Evolutionary conservation across 805 yeast genomes (phyloP).

Genomic region (Groenewaldozyma tartarivorans): DNA sequence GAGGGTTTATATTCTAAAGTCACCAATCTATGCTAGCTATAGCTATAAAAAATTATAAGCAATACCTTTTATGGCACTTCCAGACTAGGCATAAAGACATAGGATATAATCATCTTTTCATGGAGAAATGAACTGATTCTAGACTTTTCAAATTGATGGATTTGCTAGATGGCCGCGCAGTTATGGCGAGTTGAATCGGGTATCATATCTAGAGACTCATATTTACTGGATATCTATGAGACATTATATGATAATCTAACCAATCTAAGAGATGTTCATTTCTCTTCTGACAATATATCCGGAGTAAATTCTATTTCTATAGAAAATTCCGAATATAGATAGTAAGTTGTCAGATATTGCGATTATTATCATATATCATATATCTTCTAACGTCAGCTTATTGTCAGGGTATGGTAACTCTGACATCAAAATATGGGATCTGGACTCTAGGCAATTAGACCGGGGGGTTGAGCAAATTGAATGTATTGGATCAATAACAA

Average conservation of each 20-base stretch:
- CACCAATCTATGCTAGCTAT: too few species aligned
- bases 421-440: constrained; percentile 57
- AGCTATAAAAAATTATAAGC: too few species aligned
- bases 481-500: constrained; percentile 6
- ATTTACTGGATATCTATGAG: neutral
- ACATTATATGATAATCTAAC: neutral
- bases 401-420: constrained; percentile 71
- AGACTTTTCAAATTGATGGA: too few species aligned
- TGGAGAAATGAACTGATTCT: too few species aligned
- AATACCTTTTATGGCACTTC: too few species aligned
- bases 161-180: neutral
- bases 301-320: neutral
- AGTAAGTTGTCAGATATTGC: too few species aligned
- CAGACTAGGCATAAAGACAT: too few species aligned
- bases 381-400: constrained; percentile 21
- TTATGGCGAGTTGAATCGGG: neutral
- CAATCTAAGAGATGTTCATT: neutral
- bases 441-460: constrained; percentile 14
- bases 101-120: too few species aligned
- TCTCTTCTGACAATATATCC: too few species aligned
- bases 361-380: too few species aligned
- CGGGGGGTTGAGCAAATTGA: neutral
- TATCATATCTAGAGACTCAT: neutral
- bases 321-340: constrained; percentile 23
- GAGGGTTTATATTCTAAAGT: too few species aligned